These are phyloP conservation scores for Suillus tomentosus DNA, from an alignment of 768 basidiomycete genomes.

Conservation along the genomic window DNA sequence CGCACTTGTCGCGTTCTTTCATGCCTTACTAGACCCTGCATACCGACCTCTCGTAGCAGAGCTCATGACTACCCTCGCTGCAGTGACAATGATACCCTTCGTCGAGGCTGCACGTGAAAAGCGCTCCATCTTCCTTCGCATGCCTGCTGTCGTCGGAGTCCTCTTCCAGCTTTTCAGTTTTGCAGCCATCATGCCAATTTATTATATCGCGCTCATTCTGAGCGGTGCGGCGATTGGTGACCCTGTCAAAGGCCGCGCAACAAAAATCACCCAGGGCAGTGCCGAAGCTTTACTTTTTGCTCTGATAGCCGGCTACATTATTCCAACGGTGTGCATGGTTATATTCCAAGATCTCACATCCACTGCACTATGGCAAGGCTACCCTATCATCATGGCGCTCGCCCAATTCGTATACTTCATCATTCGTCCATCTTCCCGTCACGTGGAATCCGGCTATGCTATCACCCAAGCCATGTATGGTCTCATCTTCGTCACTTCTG, in stretches of 20 bases:
- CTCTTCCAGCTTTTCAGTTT: constrained; percentile 44
- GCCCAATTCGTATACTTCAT: constrained; percentile 41
- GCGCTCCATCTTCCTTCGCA: constrained; percentile 38
- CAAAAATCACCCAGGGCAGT: constrained; percentile 43
- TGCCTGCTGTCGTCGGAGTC: constrained; percentile 44
- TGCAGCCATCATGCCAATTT: constrained; percentile 48
- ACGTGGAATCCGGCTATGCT: constrained; percentile 21
- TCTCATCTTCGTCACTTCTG: constrained; percentile 22
- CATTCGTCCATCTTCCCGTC: constrained; percentile 33
- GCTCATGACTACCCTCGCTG: constrained; percentile 16
- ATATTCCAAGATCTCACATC: constrained; percentile 41
- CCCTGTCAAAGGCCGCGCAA: constrained; percentile 19
- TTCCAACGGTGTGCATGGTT: constrained; percentile 52
- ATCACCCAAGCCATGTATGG: constrained; percentile 23
- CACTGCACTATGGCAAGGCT: constrained; percentile 57
- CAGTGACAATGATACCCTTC: constrained; percentile 38
- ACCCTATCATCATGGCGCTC: constrained; percentile 49
- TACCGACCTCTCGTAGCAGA: constrained; percentile 22
- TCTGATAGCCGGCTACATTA: constrained; percentile 42
- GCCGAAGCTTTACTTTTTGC: constrained; percentile 57
- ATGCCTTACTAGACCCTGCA: constrained; percentile 25
- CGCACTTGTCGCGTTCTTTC: constrained; percentile 49
- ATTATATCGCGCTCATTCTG: constrained; percentile 48
- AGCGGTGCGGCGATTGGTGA: constrained; percentile 31
- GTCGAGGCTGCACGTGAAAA: constrained; percentile 47